Evolutionary conservation across 306 rosid species (phyloP).

Genomic region (Casuarina glauca): DNA sequence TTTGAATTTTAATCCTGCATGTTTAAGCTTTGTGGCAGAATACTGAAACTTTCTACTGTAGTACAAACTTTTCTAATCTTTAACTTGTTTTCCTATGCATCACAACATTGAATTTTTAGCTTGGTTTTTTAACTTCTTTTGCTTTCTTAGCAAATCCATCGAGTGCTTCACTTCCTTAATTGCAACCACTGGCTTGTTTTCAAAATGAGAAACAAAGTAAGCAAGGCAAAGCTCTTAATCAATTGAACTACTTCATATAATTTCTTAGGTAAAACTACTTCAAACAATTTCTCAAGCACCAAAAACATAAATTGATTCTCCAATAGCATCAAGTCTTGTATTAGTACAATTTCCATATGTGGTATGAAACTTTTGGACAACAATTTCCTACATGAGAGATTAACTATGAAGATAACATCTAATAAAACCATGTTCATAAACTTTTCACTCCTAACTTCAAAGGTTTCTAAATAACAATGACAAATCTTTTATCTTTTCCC

Average conservation of each 20-base stretch:
- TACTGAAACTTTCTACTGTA: no score
- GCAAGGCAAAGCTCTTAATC: neutral
- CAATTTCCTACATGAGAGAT: constrained; percentile 10
- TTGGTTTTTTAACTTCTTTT: no score
- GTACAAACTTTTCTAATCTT: neutral
- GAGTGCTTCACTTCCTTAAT: neutral
- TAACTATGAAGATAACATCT: constrained; percentile 2
- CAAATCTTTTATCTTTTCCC: neutral
- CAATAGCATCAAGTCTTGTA: constrained; percentile 25
- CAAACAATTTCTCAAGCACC: constrained; percentile 12
- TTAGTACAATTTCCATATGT: constrained; percentile 17
- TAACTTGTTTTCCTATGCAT: no score
- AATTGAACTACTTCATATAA: no score
- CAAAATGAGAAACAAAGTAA: neutral
- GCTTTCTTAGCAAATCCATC: constrained; percentile 29
- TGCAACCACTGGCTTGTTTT: neutral
- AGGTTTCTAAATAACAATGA: neutral
- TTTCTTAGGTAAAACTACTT: no score
- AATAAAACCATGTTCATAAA: neutral
- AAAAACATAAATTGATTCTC: constrained; percentile 37
- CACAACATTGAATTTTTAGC: no score
- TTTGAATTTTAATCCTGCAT: neutral
- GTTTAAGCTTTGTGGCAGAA: neutral
- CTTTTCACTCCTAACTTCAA: neutral
- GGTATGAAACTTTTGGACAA: constrained; percentile 11